These are phyloP conservation scores for Chrysopogon serrulatus DNA, from an alignment of 176 grass and related monocot species.

Conservation along the genomic window DNA sequence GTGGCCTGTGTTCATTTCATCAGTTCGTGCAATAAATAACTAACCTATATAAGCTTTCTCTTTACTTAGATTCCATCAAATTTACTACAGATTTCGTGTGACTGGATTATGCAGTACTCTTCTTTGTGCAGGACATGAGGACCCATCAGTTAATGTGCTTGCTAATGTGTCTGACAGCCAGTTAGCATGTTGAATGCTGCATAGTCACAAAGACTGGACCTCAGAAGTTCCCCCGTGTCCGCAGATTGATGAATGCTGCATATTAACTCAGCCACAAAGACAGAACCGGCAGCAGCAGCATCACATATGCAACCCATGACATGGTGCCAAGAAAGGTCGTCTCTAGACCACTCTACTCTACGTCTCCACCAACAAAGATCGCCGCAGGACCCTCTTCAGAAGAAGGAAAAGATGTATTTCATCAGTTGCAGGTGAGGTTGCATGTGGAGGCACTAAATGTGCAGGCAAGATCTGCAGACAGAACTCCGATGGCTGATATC, in stretches of 20 bases:
- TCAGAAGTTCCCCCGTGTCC: background rate
- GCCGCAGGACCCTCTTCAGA: background rate
- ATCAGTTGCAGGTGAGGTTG: background rate
- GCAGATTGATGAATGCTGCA: conserved; percentile 9
- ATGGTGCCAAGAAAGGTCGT: conserved; percentile 12
- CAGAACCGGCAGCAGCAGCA: background rate
- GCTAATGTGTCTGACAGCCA: background rate
- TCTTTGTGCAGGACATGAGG: background rate
- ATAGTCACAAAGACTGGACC: too few relatives aligned
- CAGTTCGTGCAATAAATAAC: background rate
- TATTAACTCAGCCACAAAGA: background rate
- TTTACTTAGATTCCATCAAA: background rate
- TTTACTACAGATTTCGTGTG: too few relatives aligned
- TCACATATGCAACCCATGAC: conserved; percentile 13
- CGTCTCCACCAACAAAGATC: too few relatives aligned
- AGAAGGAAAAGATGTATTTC: background rate
- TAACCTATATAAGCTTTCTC: background rate
- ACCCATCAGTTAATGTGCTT: conserved; percentile 10
- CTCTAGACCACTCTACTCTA: background rate
- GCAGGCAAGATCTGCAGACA: conserved; percentile 11
- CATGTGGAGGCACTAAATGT: conserved; percentile 28
- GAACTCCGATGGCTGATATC: background rate
- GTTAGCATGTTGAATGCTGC: too few relatives aligned
- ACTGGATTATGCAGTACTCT: too few relatives aligned
- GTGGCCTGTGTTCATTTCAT: background rate